These are phyloP conservation scores for Colletotrichum tropicicola DNA, from an alignment of 2,329 filamentous ascomycete genomes.

Conservation along the genomic window DNA sequence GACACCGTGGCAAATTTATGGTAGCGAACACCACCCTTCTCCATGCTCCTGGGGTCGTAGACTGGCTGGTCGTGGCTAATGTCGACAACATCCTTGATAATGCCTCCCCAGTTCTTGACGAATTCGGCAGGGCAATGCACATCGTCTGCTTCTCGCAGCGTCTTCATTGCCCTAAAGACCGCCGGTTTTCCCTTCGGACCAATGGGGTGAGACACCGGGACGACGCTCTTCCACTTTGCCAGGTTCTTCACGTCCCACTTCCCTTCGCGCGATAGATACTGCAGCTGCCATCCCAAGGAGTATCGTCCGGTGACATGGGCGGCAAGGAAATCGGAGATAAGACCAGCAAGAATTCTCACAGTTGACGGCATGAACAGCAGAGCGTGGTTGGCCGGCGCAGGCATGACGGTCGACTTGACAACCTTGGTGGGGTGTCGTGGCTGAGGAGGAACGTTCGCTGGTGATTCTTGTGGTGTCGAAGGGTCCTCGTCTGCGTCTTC, in stretches of 20 bases:
- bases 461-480: conserved; percentile 54
- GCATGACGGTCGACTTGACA: conserved; percentile 76
- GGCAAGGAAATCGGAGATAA: conserved; percentile 84
- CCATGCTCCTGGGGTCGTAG: conserved; percentile 80
- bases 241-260: conserved; percentile 99
- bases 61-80: conserved; percentile 92
- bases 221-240: conserved; percentile 85
- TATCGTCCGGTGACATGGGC: conserved; percentile 80
- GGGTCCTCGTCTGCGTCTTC: conserved; percentile 53
- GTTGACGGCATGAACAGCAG: conserved; percentile 82
- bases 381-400: conserved; percentile 82
- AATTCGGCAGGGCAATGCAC: conserved; percentile 81
- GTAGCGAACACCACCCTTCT: conserved; percentile 73
- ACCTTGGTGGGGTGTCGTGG: conserved; percentile 58
- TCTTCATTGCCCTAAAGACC: conserved; percentile 91
- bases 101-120: conserved; percentile 69
- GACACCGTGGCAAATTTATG: conserved; percentile 93
- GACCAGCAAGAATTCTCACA: conserved; percentile 79
- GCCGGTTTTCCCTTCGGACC: conserved; percentile 54
- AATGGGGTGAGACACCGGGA: conserved; percentile 81
- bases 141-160: conserved; percentile 87
- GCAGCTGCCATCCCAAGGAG: conserved; percentile 88
- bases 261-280: conserved; percentile 85
- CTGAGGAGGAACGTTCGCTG: conserved; percentile 53
- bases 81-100: conserved; percentile 83